Evolutionary conservation across 1,284 basidiomycete species (phyloP), one percentile per base, ranked within the genome.

Genomic region (Melampsora medusae): DNA sequence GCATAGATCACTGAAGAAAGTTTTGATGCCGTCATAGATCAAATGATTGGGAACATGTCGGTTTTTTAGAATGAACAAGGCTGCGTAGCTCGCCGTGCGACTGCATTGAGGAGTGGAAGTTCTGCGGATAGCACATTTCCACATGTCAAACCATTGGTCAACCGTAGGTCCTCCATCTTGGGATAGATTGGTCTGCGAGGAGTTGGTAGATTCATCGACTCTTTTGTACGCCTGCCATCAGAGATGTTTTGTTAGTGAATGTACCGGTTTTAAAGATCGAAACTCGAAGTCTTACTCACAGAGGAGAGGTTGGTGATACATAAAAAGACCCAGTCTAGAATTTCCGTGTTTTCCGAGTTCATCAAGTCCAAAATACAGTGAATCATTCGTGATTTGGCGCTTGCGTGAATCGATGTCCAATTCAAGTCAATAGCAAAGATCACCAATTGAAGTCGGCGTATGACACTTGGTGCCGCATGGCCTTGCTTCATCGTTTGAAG

Each of bases 391-490:
- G 84, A 82, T 77, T 88, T 89, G 17, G 89, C 84, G n/a, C 85
- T 82, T 31, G 83, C 81, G 77, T 90, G 87, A 33, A 94, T 81
- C 19, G 85, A 81, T 25, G 79, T 48, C 90, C 91, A 92, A 81
- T 93, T 89, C 33, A 87, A 86, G 79, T 91, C 89, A 76, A 93
- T 86, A 79, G 95, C 85, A 84, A 97, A 95, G n/a, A 93, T 86
- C 1, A 96, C 84, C 3, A 89, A 85, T 83, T 97, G 93, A 0
- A 94, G 83, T 72, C 88, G 87, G 79, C 89, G 90, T 0, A 83
- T 68, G 7, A 83, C 79, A 25, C 79, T 72, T 25, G 77, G 66
- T 9, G 66, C 82, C 82, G 69, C 28, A 86, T 42, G 59, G 2
- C 73, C 73, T 50, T 38, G 73, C 17, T 75, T 59, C 28, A 75